A percentile compares a stretch with the other conserved stretches of the same genome.
phyloP scores from a whole-genome alignment of 176 grass and related monocot genomes.

The Puya raimondii region DNA sequence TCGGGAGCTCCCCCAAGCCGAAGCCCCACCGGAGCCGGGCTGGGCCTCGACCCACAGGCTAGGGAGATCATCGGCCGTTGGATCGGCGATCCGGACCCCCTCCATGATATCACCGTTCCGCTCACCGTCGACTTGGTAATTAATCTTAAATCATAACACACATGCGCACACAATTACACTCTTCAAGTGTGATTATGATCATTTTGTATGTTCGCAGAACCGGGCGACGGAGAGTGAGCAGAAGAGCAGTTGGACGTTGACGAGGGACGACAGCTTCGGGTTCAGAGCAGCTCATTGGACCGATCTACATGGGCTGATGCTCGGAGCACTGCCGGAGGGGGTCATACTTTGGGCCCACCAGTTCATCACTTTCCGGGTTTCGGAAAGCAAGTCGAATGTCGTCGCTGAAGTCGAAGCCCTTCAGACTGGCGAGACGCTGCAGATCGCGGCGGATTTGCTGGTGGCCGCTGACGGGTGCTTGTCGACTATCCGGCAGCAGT shows the following conservation, averaged over 20 bases:
- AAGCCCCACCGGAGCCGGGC: conserved; percentile 55
- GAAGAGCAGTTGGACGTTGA: conserved; percentile 52
- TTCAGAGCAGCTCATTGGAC: conserved; percentile 76
- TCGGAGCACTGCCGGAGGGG: conserved; percentile 40
- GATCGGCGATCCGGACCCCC: conserved; percentile 32
- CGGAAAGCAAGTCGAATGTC: conserved; percentile 24
- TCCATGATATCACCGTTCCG: conserved; percentile 24
- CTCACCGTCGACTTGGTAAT: conserved; percentile 67
- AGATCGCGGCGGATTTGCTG: conserved; percentile 52
- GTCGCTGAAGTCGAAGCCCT: conserved; percentile 35
- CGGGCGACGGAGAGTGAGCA: conserved; percentile 44
- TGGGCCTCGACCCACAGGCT: conserved; percentile 63
- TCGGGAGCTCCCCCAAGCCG: conserved; percentile 34
- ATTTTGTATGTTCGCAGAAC: conserved; percentile 33
- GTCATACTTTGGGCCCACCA: conserved; percentile 66
- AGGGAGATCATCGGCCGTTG: conserved; percentile 51
- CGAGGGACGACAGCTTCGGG: conserved; percentile 51
- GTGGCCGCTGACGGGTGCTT: conserved; percentile 67
- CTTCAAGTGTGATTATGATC: not conserved
- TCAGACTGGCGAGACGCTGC: conserved; percentile 36
- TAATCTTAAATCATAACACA: not conserved
- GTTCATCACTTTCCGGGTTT: conserved; percentile 53
- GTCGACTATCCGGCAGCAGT: conserved; percentile 52
- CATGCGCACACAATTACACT: no score
- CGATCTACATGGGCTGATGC: conserved; percentile 57